Evolutionary conservation across 2,329 filamentous ascomycete genomes (phyloP), one percentile per base, ranked within the genome.

Genomic region (Cercospora brassicicola): DNA sequence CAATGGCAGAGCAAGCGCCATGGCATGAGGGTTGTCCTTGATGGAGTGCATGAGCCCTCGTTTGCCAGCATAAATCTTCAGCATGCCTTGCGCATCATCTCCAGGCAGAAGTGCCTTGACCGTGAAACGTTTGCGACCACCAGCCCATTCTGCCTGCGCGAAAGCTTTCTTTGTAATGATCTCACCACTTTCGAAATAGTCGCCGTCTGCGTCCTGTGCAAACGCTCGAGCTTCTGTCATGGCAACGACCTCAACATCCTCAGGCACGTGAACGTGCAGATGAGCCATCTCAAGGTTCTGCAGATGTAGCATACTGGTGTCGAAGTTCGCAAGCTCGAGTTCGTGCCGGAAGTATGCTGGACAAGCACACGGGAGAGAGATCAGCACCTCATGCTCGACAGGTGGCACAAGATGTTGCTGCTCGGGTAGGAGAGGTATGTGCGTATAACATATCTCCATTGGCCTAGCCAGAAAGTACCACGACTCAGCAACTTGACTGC

Each of bases 391-490:
- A 67, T 93, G 90, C 3, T 92, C 89, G 26, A 97, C 89, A 0
- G 93, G 89, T 15, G 95, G 95, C 68, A 94, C 94, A 65, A 99
- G 90, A 76, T 98, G 95, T 78, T 99, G 95, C 76, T 98, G 94
- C 67, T 90, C 86, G 62, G 93, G 91, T 66, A 93, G 87, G 65
- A 97, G 88, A 4, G 95, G 94, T 23, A 99, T 90, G 79, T 99
- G 95, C 1, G 95, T 97, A 85, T 94, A 99, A 84, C 94, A 98
- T 8, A 94, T 88, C 79, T 99, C 93, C 56, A 90, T 87, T 5
- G 96, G 96, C 8, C 92, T 87, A 0, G 92, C 84, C n/a, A 99
- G 87, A 82, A 99, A 99, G 85, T 94, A 99, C 90, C 93, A 98
- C 33, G 84, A 84, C 73, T 99, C 95, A 0, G 95, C 93, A 1